Evolutionary conservation across 1,139 yeast genomes (phyloP), one percentile per base, ranked within the genome.

Genomic region (Suhomyces anneliseae): DNA sequence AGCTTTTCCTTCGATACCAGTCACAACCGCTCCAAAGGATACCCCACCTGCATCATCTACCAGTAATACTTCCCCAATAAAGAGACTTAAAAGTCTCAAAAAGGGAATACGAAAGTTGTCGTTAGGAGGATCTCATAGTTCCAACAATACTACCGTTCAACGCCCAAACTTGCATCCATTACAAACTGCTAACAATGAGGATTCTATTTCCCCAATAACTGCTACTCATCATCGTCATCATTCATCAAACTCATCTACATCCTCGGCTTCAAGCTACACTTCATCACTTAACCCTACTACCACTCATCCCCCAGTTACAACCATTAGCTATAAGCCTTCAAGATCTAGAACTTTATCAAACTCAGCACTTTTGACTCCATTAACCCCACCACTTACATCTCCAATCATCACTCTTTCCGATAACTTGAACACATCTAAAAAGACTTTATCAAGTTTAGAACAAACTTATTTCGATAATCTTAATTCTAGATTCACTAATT

Each of bases 401-500:
- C 79, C 79, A 35, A 63, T 73, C 36, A 69, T 75, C 36, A 73
- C 77, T 1, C 58, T 75, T 26, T 65, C 74, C 12, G 80, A 74
- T 39, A 71, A 70, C 53, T 60, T 70, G 43, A 48, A 57, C 7
- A 50, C 56, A 27, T 57, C 66, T 10, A 67, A 69, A 50, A 68
- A 64, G 42, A 62, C 66, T 34, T 50, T 74, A 43, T 58, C 59
- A 27, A 62, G 60, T 38, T 62, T 72, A 27, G 78, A 74, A 50
- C 75, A 71, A 48, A 68, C 56, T 51, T 74, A 68, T 54, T 70
- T 74, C 49, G 73, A 69, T 35, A 48, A 53, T 15, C 53, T 61
- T 46, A 54, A 56, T 27, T 45, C 56, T 34, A 42, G 50, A 26
- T 47, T 47, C 36, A 9, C 48, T 27, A 40, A 34, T 15, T 34